phyloP scores from a whole-genome alignment of 352 stramenopile species.

The Bremia lactucae region DNA sequence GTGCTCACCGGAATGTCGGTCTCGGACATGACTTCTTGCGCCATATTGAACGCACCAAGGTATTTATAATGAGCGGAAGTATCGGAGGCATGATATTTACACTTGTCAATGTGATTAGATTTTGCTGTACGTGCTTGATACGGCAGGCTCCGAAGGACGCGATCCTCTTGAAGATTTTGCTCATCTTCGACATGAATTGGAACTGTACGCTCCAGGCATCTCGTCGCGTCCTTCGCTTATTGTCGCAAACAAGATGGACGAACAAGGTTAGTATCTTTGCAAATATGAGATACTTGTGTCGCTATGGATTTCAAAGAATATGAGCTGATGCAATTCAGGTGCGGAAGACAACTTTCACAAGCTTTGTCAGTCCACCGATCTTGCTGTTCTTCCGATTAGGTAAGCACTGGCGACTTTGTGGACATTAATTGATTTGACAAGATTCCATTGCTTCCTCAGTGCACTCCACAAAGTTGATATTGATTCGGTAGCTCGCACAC shows the following conservation, averaged over 20 bases:
- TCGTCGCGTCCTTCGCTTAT: slow-evolving; percentile 78
- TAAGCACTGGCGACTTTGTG: slow-evolving; percentile 6
- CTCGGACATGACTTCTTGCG: slow-evolving; percentile 97
- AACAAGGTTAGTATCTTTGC: slow-evolving; percentile 26
- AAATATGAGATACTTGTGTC: not conserved
- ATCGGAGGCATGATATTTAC: not conserved
- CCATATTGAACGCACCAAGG: slow-evolving; percentile 97
- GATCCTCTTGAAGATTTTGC: slow-evolving; percentile 67
- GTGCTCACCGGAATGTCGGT: slow-evolving; percentile 92
- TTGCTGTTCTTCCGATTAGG: slow-evolving; percentile 75
- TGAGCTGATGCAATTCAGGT: slow-evolving; percentile 14
- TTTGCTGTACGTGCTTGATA: slow-evolving; percentile 82
- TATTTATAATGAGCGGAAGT: slow-evolving; percentile 18
- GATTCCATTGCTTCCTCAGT: slow-evolving; percentile 20
- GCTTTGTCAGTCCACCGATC: slow-evolving; percentile 53
- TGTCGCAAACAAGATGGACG: slow-evolving; percentile 87
- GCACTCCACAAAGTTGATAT: slow-evolving; percentile 84
- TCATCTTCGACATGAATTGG: slow-evolving; percentile 75
- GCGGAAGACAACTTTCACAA: slow-evolving; percentile 75
- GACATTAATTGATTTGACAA: not conserved
- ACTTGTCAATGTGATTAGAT: slow-evolving; percentile 29
- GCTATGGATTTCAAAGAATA: no score
- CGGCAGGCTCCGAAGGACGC: slow-evolving; percentile 60
- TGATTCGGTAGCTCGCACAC: slow-evolving; percentile 57
- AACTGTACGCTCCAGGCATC: slow-evolving; percentile 82